A percentile compares a stretch with the other conserved stretches of the same genome.
These are phyloP conservation scores for Mucor circinelloides DNA, from an alignment of 371 early-diverging fungal genomes.

Conservation along the genomic window DNA sequence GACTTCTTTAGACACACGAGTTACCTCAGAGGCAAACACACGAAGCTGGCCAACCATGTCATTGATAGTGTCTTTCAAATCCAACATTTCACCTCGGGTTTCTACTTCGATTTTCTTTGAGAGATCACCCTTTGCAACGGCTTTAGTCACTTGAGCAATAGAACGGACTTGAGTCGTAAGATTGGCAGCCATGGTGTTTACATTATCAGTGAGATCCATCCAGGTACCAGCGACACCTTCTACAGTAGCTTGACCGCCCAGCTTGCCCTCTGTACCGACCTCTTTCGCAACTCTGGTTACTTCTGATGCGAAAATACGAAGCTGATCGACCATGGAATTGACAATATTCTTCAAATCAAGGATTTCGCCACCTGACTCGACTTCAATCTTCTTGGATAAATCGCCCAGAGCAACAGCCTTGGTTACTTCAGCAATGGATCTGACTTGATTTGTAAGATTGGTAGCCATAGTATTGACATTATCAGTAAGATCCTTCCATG, in stretches of 20 bases:
- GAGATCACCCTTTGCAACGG: constrained; percentile 62
- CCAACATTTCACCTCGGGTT: constrained; percentile 48
- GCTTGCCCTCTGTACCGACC: too few relatives aligned
- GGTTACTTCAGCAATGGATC: constrained; percentile 65
- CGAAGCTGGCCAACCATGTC: too few relatives aligned
- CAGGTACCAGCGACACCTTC: constrained; percentile 50
- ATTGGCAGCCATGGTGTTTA: constrained; percentile 66
- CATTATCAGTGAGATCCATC: constrained; percentile 70
- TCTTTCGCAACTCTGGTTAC: too few relatives aligned
- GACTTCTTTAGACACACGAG: constrained; percentile 8
- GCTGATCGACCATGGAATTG: too few relatives aligned
- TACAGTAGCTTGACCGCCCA: too few relatives aligned
- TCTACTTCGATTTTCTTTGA: constrained; percentile 42
- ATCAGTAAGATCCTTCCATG: constrained; percentile 68
- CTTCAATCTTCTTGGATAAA: constrained; percentile 46
- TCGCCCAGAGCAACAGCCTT: constrained; percentile 67
- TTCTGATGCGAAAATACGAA: too few relatives aligned
- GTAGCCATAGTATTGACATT: constrained; percentile 58
- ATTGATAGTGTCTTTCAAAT: background rate
- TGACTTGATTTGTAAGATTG: constrained; percentile 58
- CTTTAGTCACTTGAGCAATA: constrained; percentile 63
- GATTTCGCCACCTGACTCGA: constrained; percentile 60
- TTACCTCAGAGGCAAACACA: background rate
- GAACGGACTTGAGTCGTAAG: constrained; percentile 62
- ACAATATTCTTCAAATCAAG: constrained; percentile 23